phyloP scores from a whole-genome alignment of 1,284 basidiomycete genomes.

The Ceratobasidium sp. region DNA sequence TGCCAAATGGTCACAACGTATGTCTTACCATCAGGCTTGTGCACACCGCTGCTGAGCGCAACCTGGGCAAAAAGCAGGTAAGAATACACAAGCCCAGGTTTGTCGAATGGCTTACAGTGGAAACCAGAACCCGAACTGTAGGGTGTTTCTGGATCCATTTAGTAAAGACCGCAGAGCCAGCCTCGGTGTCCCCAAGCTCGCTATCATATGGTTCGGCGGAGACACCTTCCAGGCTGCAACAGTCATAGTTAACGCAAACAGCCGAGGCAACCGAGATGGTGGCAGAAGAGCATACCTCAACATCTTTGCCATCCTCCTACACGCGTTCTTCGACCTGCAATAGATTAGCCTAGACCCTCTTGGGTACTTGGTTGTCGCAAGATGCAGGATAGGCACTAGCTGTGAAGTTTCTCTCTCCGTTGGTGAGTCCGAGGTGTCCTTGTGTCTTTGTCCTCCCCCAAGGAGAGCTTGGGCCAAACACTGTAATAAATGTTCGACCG shows the following conservation, averaged over 20 bases:
- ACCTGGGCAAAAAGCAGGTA: neutral
- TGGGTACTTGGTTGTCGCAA: neutral
- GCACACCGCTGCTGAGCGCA: conserved; percentile 37
- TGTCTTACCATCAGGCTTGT: conserved; percentile 26
- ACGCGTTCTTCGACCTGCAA: conserved; percentile 15
- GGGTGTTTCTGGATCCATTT: conserved; percentile 32
- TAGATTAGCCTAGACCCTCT: conserved; percentile 19
- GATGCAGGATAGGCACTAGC: too few species aligned
- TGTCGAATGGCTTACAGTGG: conserved; percentile 12
- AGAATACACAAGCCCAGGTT: neutral
- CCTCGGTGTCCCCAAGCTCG: neutral
- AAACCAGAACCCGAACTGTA: conserved; percentile 16
- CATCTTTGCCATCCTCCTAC: too few species aligned
- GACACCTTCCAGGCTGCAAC: too few species aligned
- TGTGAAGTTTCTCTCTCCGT: too few species aligned
- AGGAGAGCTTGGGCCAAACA: too few species aligned
- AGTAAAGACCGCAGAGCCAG: neutral
- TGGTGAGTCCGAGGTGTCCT: too few species aligned
- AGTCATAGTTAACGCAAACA: too few species aligned
- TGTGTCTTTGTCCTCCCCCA: too few species aligned
- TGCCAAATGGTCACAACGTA: neutral
- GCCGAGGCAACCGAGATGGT: too few species aligned
- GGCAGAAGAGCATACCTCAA: too few species aligned
- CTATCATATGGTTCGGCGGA: too few species aligned
- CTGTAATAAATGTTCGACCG: conserved; percentile 32